Percentiles rank a stretch among this genome's conserved stretches.
phyloP scores from a whole-genome alignment of 805 yeast species.

The Wickerhamiella shivajii region DNA sequence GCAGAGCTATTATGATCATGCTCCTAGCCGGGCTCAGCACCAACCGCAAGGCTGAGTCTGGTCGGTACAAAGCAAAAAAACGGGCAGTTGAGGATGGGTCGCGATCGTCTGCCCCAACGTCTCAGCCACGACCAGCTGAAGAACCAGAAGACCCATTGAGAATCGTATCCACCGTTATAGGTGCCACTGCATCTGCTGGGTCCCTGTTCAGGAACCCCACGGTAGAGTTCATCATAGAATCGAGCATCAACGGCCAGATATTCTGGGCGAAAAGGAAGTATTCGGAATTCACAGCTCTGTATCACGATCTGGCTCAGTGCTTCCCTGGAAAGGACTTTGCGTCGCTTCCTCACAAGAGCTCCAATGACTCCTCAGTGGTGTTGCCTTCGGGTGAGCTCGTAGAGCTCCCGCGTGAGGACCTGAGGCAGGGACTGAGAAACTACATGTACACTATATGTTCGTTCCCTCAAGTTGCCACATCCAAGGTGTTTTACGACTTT shows the following conservation, averaged over 20 bases:
- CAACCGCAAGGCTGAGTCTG: constrained; percentile 32
- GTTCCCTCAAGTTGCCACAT: constrained; percentile 41
- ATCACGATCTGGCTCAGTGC: constrained; percentile 31
- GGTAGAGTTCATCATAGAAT: constrained; percentile 22
- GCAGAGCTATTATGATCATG: constrained; percentile 47
- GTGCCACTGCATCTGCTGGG: too few species aligned
- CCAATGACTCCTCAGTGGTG: constrained; percentile 11
- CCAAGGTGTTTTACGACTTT: constrained; percentile 40
- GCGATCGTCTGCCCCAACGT: too few species aligned
- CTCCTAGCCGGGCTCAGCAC: constrained; percentile 66
- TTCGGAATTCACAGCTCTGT: constrained; percentile 48
- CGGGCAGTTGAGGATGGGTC: too few species aligned
- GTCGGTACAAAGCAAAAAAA: constrained; percentile 11
- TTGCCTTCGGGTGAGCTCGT: constrained; percentile 9
- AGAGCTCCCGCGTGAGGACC: constrained; percentile 52
- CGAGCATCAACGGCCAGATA: constrained; percentile 21
- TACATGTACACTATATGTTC: constrained; percentile 43
- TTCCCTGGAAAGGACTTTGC: constrained; percentile 62
- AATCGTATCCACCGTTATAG: too few species aligned
- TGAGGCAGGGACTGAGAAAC: constrained; percentile 63
- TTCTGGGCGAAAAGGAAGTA: constrained; percentile 49
- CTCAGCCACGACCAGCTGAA: too few species aligned
- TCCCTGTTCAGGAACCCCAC: constrained; percentile 19
- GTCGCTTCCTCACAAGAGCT: constrained; percentile 40
- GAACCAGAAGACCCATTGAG: too few species aligned